Conservation (phyloP, 2,329 filamentous ascomycete species). For the Akanthomyces lecanii region DNA sequence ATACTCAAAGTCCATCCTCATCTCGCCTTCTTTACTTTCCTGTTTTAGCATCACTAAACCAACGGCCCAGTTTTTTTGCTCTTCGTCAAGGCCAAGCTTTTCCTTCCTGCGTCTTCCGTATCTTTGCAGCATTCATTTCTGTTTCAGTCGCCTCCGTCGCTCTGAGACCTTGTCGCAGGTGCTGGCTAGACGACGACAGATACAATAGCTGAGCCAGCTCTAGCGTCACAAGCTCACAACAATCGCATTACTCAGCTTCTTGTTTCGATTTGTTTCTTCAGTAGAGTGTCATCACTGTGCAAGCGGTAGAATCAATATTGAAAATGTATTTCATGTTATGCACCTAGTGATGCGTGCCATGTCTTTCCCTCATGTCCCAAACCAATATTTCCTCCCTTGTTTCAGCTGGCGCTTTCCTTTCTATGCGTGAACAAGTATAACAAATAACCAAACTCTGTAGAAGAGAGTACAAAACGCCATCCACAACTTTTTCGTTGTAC, state of each 20-base stretch:
- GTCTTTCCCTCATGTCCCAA: background rate
- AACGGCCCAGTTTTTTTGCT: background rate
- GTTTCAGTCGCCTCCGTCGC: background rate
- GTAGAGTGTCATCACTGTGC: background rate
- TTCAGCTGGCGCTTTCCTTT: slow-evolving; percentile 12
- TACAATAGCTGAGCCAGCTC: background rate
- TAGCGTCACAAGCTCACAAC: background rate
- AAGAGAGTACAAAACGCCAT: background rate
- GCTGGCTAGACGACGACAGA: background rate
- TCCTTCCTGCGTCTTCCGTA: background rate
- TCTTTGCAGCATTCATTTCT: background rate
- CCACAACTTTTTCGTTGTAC: background rate
- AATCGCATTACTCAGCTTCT: background rate
- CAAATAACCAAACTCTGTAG: background rate
- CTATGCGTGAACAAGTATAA: background rate
- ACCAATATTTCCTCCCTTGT: background rate
- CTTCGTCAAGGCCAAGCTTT: background rate
- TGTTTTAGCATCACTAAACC: background rate
- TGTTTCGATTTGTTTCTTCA: background rate
- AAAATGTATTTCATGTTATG: background rate
- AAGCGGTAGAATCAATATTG: background rate
- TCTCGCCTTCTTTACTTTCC: background rate
- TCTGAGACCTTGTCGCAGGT: slow-evolving; percentile 3
- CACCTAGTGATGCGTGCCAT: background rate
- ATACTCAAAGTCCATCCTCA: no score